Percentiles rank a stretch among this genome's conserved stretches.
Evolutionary conservation across 306 rosid species (phyloP).

Genomic region (Chamaecrista fasciculata): DNA sequence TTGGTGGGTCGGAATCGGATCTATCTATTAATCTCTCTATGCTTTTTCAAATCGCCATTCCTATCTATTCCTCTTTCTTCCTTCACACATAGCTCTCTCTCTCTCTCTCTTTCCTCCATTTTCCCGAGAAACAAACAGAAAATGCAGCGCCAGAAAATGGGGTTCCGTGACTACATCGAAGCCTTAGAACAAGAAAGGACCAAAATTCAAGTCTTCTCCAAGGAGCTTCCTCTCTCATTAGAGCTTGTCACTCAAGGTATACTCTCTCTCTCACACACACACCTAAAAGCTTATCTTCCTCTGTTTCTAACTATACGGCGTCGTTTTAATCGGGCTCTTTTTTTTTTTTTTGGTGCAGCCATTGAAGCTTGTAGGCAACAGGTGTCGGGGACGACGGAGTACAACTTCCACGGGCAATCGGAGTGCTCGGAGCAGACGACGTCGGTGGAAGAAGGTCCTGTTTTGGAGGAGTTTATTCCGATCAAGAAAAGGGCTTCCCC

Average conservation of each 20-base stretch:
- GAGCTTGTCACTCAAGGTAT: conserved; percentile 81
- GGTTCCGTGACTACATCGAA: conserved; percentile 50
- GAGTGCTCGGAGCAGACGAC: conserved; percentile 83
- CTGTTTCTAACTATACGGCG: background rate
- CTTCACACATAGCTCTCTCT: conserved; percentile 17
- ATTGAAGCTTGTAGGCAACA: conserved; percentile 67
- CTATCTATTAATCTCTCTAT: conserved; percentile 35
- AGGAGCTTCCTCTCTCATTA: conserved; percentile 81
- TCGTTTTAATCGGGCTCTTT: background rate
- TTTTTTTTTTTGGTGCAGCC: conserved; percentile 38
- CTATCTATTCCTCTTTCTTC: conserved; percentile 32
- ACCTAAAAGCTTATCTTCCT: too few species aligned
- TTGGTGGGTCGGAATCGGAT: conserved; percentile 58
- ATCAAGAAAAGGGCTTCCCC: conserved; percentile 48
- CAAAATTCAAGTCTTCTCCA: conserved; percentile 69
- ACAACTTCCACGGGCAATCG: conserved; percentile 62
- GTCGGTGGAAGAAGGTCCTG: conserved; percentile 54
- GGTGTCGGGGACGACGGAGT: conserved; percentile 58
- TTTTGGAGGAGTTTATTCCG: conserved; percentile 84
- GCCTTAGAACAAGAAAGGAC: conserved; percentile 62
- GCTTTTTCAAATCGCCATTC: conserved; percentile 32
- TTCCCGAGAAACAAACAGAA: conserved; percentile 17
- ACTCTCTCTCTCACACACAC: background rate
- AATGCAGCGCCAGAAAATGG: conserved; percentile 54
- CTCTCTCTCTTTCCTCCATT: background rate